Conservation (phyloP, 352 stramenopile species). For the Globisporangium splendens region DNA sequence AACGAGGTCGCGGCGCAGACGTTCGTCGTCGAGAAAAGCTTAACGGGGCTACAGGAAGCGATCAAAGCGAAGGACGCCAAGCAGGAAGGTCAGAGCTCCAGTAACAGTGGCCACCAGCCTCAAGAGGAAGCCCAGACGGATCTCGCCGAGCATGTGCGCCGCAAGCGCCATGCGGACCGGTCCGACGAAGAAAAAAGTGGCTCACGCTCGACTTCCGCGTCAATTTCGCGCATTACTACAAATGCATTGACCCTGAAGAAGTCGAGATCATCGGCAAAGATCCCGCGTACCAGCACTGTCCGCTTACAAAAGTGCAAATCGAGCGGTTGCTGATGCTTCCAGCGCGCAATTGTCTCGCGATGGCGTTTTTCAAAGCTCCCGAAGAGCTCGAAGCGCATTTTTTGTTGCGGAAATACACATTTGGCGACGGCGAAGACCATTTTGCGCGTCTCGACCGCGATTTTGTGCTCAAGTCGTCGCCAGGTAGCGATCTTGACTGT, state of each 20-base stretch:
- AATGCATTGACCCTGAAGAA: conserved; percentile 38
- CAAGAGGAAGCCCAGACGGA: conserved; percentile 3
- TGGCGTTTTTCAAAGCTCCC: conserved; percentile 63
- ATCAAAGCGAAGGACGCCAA: conserved; percentile 13
- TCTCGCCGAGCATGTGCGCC: conserved; percentile 34
- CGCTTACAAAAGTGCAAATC: conserved; percentile 40
- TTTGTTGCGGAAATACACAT: conserved; percentile 68
- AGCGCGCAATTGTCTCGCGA: conserved; percentile 56
- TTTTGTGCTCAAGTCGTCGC: conserved; percentile 22
- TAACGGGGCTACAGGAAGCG: conserved; percentile 21
- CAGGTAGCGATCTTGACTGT: background rate
- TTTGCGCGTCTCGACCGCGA: conserved; percentile 40
- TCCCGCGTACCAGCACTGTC: conserved; percentile 44
- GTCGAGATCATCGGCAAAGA: conserved; percentile 61
- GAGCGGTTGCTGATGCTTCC: conserved; percentile 52
- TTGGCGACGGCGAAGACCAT: conserved; percentile 60
- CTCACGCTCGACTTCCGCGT: conserved; percentile 58
- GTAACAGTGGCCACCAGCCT: background rate
- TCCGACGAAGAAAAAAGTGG: conserved; percentile 64
- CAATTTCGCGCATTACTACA: conserved; percentile 71
- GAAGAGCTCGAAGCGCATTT: conserved; percentile 56
- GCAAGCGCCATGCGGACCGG: conserved; percentile 45
- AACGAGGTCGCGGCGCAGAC: conserved; percentile 34
- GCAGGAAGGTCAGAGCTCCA: background rate
- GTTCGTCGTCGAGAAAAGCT: conserved; percentile 36